Evolutionary conservation across 2,329 filamentous ascomycete genomes (phyloP), one percentile per base, ranked within the genome.

Genomic region (Cucurbitaria berberidis): DNA sequence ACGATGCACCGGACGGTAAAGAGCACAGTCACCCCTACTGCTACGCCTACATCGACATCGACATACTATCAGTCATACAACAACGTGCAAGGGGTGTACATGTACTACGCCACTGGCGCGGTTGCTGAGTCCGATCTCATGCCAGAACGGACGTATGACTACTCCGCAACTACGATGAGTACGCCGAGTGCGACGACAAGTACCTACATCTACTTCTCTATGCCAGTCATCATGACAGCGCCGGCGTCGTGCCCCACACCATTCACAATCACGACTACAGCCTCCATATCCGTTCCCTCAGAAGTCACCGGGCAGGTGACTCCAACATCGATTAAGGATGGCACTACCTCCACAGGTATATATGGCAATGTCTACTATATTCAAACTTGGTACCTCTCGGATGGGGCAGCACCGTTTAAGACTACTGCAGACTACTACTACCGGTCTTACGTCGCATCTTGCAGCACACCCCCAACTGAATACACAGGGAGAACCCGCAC

Each of bases 151-250:
- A 45, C 56, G 6, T 55, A 59, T 24, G 55, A 61, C 15, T 45
- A 42, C 7, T 39, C 42, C 5, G 47, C 60, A 9, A 56, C 53
- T 4, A 44, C 55, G 3, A 48, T 53, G 5, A 30, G 47, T 1
- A 42, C 55, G 3, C 47, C 55, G 5, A 30, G 47, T 1, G 40
- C 57, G 10, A 55, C 52, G 18, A 57, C 40, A 1, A 43, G 48
- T 3, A 57, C 48, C 1, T 53, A 43, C 7, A 64, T 59, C 7
- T 32, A 52, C 3, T 69, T 64, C 40, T 59, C 43, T 13, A 73
- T 73, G 70, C 59, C 57, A 2, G 68, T 72, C 1, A 71, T 68
- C 3, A 68, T 67, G 54, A 71, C 68, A 4, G 65, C 68, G 3
- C 70, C 70, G 10, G 35, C 66, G 1, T 65, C 53, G 6, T 73